Evolutionary conservation across 2,329 filamentous ascomycete species (phyloP).

Genomic region (Exophiala viscosa): DNA sequence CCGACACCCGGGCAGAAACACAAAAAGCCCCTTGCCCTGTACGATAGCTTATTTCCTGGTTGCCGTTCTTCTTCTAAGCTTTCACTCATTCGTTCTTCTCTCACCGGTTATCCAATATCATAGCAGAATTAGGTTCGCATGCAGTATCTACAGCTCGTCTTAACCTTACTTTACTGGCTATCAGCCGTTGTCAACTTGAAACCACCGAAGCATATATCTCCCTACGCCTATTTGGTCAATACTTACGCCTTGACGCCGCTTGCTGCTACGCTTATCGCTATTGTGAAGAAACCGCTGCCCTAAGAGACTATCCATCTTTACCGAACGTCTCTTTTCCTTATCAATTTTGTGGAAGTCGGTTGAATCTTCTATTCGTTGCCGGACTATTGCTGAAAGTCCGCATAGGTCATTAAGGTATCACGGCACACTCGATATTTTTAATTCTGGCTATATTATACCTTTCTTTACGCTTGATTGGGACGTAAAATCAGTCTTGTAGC

Average conservation of each 20-base stretch:
- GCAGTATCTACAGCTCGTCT: neutral
- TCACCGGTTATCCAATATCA: neutral
- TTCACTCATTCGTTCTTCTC: neutral
- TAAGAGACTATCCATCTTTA: neutral
- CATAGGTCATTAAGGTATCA: neutral
- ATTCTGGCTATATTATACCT: neutral
- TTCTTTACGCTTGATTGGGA: neutral
- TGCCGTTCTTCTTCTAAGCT: neutral
- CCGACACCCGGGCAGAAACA: no score
- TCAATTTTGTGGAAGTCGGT: neutral
- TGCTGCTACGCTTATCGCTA: neutral
- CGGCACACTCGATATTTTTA: neutral
- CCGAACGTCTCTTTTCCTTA: neutral
- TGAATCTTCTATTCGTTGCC: neutral
- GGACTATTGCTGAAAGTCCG: neutral
- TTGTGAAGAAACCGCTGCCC: neutral
- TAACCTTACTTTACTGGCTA: neutral
- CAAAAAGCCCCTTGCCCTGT: neutral
- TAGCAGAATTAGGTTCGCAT: neutral
- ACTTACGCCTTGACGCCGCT: neutral
- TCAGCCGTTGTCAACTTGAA: neutral
- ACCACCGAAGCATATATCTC: neutral
- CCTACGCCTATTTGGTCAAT: neutral
- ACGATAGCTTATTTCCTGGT: slow-evolving; percentile 20
- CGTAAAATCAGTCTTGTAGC: neutral